phyloP scores from a whole-genome alignment of 306 rosid species.

The Cajanus cajan region DNA sequence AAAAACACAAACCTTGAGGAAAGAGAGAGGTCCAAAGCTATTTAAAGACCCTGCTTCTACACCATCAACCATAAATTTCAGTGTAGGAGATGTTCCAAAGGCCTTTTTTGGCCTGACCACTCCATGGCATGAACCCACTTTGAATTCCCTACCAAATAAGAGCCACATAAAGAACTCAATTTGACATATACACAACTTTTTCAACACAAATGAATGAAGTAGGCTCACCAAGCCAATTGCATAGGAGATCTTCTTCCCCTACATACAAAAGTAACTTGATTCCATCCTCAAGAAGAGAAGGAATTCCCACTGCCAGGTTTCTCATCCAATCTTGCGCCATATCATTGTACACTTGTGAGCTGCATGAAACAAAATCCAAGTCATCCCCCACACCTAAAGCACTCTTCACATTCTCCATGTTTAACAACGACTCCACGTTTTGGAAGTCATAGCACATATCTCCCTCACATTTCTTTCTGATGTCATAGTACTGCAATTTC shows the following conservation, averaged over 20 bases:
- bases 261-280: slow-evolving; percentile 77
- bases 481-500: slow-evolving; percentile 71
- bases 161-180: background rate
- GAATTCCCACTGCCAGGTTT: slow-evolving; percentile 76
- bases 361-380: slow-evolving; percentile 66
- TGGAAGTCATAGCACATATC: slow-evolving; percentile 75
- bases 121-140: slow-evolving; percentile 86
- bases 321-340: slow-evolving; percentile 70
- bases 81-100: slow-evolving; percentile 43
- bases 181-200: background rate
- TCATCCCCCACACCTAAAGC: slow-evolving; percentile 72
- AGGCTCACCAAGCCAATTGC: slow-evolving; percentile 90
- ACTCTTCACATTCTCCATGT: slow-evolving; percentile 41
- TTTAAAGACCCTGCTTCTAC: slow-evolving; percentile 61
- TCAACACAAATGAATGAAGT: background rate
- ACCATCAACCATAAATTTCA: slow-evolving; percentile 56
- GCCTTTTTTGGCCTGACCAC: slow-evolving; percentile 75
- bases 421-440: slow-evolving; percentile 60
- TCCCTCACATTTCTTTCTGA: slow-evolving; percentile 77
- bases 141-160: slow-evolving; percentile 61
- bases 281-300: slow-evolving; percentile 84
- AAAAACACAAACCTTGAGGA: slow-evolving; percentile 57
- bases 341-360: slow-evolving; percentile 46
- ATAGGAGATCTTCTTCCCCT: slow-evolving; percentile 83
- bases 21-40: slow-evolving; percentile 69